These are phyloP conservation scores for Stemphylium vesicarium DNA, from an alignment of 2,329 filamentous ascomycete genomes.

Conservation along the genomic window DNA sequence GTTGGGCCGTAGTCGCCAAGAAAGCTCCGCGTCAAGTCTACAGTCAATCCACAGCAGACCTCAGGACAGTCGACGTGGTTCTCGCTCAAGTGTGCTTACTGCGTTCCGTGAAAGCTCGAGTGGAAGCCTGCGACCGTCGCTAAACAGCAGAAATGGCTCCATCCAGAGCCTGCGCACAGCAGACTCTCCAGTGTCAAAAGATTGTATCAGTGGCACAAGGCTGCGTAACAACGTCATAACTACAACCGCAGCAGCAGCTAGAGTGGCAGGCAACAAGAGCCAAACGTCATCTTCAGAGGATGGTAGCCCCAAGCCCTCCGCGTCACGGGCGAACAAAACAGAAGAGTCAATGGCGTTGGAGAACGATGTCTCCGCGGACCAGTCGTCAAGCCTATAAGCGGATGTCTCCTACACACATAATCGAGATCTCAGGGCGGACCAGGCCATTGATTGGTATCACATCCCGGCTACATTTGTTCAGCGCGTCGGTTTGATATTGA, in stretches of 20 bases:
- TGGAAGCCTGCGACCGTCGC: constrained; percentile 15
- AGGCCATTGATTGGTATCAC: background rate
- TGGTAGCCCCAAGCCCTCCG: constrained; percentile 10
- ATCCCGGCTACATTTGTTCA: background rate
- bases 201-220: constrained; percentile 26
- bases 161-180: constrained; percentile 13
- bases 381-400: background rate
- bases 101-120: constrained; percentile 30
- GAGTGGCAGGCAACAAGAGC: constrained; percentile 18
- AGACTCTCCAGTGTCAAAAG: constrained; percentile 17
- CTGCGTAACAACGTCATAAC: constrained; percentile 30
- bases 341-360: constrained; percentile 2
- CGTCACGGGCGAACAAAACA: constrained; percentile 1
- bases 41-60: constrained; percentile 33
- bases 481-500: constrained; percentile 9
- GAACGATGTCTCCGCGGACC: background rate
- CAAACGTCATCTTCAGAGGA: constrained; percentile 4
- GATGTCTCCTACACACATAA: background rate
- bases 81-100: constrained; percentile 39
- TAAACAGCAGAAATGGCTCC: constrained; percentile 31
- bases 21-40: constrained; percentile 48
- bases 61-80: constrained; percentile 35
- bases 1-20: constrained; percentile 46
- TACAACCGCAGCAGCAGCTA: constrained; percentile 21
- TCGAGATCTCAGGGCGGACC: constrained; percentile 1